These are phyloP conservation scores for Allomyces arbusculus DNA, from an alignment of 192 early-diverging fungal genomes.

Conservation along the genomic window DNA sequence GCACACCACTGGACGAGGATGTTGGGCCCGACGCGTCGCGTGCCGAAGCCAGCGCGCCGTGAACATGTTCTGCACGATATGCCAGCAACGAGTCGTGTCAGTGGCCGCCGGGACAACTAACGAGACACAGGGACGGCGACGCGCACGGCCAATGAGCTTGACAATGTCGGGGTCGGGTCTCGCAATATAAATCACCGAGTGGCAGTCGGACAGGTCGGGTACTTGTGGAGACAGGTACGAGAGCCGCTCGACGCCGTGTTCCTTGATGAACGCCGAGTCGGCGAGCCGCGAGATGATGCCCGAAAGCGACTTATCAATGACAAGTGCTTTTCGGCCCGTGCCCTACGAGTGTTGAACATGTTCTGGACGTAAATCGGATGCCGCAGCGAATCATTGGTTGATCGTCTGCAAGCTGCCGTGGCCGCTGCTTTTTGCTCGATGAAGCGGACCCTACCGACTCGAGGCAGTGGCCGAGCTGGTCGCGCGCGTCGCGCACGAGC, in stretches of 20 bases:
- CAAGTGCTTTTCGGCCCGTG: neutral
- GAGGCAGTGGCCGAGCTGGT: no score
- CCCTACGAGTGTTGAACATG: neutral
- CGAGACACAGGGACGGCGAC: neutral
- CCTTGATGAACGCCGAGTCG: neutral
- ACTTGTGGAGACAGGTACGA: neutral
- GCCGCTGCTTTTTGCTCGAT: no score
- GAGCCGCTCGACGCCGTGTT: neutral
- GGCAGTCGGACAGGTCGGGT: neutral
- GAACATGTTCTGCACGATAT: neutral
- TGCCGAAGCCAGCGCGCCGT: neutral
- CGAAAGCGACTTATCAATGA: neutral
- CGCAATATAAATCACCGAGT: neutral
- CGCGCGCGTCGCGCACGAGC: no score
- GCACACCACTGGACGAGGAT: neutral
- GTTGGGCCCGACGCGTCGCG: neutral
- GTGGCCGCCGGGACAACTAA: no score
- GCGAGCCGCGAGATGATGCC: neutral
- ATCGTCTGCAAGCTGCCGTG: no score
- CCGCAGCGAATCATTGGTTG: no score
- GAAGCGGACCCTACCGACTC: no score
- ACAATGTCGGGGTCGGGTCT: neutral
- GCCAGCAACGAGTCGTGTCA: neutral
- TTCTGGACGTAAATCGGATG: no score
- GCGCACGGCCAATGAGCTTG: neutral